Conservation (phyloP, 2,329 filamentous ascomycete genomes). For the Trichoderma sp. region DNA sequence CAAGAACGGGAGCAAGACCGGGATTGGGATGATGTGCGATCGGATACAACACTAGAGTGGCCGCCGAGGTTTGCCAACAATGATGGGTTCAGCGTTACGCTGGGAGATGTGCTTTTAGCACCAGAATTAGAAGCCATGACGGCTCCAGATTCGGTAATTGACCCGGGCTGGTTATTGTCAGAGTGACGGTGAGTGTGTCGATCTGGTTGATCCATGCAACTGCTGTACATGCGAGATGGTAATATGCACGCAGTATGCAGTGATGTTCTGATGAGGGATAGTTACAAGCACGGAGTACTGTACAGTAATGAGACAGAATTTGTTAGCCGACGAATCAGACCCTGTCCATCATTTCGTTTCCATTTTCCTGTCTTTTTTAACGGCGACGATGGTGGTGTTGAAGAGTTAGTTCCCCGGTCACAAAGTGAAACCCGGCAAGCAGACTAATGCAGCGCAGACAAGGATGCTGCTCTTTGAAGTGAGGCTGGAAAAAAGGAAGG, state of each 20-base stretch:
- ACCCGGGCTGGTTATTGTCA: not conserved
- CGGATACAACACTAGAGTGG: not conserved
- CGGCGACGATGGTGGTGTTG: not conserved
- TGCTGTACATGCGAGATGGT: not conserved
- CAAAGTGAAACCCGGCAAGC: not conserved
- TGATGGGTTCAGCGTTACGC: not conserved
- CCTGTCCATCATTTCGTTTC: not conserved
- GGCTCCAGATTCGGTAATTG: not conserved
- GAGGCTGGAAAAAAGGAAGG: not conserved
- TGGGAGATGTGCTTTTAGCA: not conserved
- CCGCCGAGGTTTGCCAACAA: not conserved
- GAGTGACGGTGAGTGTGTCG: not conserved
- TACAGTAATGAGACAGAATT: not conserved
- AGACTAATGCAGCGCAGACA: not conserved
- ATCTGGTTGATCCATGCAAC: not conserved
- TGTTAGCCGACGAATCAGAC: not conserved
- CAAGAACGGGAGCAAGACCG: not conserved
- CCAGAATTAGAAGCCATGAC: not conserved
- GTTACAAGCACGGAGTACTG: not conserved
- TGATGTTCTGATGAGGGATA: not conserved
- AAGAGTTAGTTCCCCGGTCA: not conserved
- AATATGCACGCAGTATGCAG: not conserved
- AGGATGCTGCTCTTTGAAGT: not conserved
- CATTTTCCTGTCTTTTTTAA: not conserved
- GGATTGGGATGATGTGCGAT: not conserved